These are phyloP conservation scores for Metschnikowia kofuensis DNA, from an alignment of 805 yeast genomes.

Conservation along the genomic window DNA sequence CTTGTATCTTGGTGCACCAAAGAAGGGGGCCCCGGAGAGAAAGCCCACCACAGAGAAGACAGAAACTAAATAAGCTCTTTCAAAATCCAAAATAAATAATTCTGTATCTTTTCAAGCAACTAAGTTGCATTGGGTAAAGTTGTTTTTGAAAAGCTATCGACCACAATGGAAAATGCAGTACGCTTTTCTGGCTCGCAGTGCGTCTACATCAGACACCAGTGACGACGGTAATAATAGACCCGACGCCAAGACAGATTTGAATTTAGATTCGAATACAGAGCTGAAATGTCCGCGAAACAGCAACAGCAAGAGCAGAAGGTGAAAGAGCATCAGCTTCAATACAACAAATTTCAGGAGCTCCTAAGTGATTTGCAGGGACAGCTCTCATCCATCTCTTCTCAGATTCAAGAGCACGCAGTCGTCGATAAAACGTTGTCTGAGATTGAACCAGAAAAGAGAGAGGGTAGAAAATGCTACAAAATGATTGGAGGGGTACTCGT, in stretches of 20 bases:
- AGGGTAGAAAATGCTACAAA: slow-evolving; percentile 75
- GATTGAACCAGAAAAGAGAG: slow-evolving; percentile 32
- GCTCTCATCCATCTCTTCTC: slow-evolving; percentile 32
- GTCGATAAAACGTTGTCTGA: slow-evolving; percentile 40
- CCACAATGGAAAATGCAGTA: background rate
- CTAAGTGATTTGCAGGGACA: slow-evolving; percentile 39
- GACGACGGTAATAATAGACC: background rate
- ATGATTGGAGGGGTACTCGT: slow-evolving; percentile 94
- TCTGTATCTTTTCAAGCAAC: too few relatives aligned
- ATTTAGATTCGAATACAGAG: background rate
- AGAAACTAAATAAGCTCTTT: background rate
- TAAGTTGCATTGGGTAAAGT: too few relatives aligned
- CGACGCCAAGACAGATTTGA: background rate
- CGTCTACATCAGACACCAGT: too few relatives aligned
- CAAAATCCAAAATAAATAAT: too few relatives aligned
- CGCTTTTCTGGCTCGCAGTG: background rate
- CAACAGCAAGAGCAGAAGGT: slow-evolving; percentile 33
- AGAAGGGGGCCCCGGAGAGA: slow-evolving; percentile 1
- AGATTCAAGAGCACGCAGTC: slow-evolving; percentile 38
- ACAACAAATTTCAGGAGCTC: slow-evolving; percentile 39
- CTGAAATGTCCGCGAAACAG: slow-evolving; percentile 16
- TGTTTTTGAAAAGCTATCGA: background rate
- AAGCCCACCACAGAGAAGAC: background rate
- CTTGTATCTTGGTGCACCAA: slow-evolving; percentile 36
- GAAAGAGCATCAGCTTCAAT: slow-evolving; percentile 39